Base-by-base conservation (phyloP, 2,329 filamentous ascomycete genomes). In the Aspergillus floridensis region DNA sequence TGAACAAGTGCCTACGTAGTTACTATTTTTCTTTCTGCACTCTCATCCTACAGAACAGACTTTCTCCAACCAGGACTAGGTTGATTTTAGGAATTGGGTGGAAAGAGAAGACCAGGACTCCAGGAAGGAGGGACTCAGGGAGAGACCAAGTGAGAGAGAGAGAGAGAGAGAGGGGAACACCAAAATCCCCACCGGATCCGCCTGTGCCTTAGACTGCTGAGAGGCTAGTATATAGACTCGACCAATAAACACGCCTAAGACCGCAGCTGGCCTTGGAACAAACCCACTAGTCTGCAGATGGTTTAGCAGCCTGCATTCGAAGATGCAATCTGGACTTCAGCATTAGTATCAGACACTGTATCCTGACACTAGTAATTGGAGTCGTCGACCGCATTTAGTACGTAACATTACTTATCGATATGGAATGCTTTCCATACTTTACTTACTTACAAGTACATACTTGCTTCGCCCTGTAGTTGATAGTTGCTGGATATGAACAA, bases 251-350 rank as follows among this genome's bases (percentile, higher is more conserved):
- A 32, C 14, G 16, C 22, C 38, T 51, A 35, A 38, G 44, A 35
- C 32, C 52, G 38, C 38, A 57, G 48, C 59, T 58, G 59, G 59
- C 57, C 60, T 64, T 60, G 60, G 53, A 56, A 44, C 35, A 53
- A 55, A 58, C 52, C 49, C 55, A 48, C 57, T 61, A 56, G 58
- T 57, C 55, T 53, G 53, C 57, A 50, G 59, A 59, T 38, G 57
- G 59, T 50, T 58, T 65, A 66, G 65, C 54, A 49, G 56, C 64
- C 51, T 63, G 59, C 60, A 58, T 44, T 56, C 44, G 52, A 62
- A 53, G 46, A 49, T 47, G 52, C 22, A 46, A 54, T 44, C 22
- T 44, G 44, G 38, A 44, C 12, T 44, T 19, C 24, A 44, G 32
- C 51, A 38, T 38, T 53, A 53, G 51, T 53, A 53, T 29, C 51